Conservation (phyloP, 768 basidiomycete species). For the Leccinum boreale region DNA sequence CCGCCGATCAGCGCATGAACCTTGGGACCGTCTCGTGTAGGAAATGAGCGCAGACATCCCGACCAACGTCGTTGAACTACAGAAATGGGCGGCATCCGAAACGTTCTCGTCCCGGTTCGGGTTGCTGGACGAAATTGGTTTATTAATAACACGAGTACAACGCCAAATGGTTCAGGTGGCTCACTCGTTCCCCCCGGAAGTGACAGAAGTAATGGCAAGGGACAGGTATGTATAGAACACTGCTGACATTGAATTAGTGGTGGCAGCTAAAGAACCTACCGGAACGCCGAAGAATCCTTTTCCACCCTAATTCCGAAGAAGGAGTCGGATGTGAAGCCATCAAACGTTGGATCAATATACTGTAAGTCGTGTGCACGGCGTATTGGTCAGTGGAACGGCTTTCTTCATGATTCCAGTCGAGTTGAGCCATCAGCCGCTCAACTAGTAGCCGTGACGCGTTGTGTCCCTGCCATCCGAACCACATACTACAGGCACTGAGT, state of each 20-base stretch:
- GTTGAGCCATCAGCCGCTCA: neutral
- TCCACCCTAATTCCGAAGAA: neutral
- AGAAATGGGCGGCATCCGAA: constrained; percentile 12
- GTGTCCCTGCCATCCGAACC: neutral
- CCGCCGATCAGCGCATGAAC: neutral
- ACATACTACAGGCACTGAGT: no score
- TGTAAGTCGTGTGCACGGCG: neutral
- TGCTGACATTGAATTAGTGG: neutral
- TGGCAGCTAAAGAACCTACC: neutral
- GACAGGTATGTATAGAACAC: neutral
- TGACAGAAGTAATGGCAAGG: neutral
- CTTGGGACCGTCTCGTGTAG: constrained; percentile 3
- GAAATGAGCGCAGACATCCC: neutral
- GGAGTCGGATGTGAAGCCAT: neutral
- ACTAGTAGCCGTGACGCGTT: neutral
- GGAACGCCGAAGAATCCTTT: neutral
- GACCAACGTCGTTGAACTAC: neutral
- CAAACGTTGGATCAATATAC: neutral
- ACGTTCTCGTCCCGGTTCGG: neutral
- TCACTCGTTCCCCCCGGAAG: neutral
- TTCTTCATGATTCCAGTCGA: neutral
- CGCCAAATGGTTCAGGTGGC: neutral
- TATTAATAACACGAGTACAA: neutral
- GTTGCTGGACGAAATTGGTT: neutral
- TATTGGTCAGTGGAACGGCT: neutral